Conservation (phyloP, 768 basidiomycete genomes). For the Suillus variegatus region DNA sequence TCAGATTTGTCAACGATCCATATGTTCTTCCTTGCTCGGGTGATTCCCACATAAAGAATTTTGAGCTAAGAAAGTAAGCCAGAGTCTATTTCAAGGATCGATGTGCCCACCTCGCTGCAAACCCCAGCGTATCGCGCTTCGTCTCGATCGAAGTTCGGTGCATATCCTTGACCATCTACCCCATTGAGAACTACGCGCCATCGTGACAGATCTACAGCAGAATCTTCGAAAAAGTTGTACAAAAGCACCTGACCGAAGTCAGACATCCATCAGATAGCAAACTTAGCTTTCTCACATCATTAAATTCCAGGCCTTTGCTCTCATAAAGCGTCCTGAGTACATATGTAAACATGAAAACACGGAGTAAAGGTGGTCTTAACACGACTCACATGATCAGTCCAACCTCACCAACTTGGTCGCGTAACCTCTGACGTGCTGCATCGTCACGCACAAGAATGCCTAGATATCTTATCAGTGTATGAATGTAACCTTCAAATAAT, state of each 20-base stretch:
- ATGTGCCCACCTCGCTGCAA: conserved; percentile 52
- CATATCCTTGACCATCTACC: conserved; percentile 28
- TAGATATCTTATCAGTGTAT: conserved; percentile 23
- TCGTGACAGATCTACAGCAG: conserved; percentile 46
- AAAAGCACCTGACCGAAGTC: conserved; percentile 54
- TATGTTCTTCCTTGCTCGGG: conserved; percentile 64
- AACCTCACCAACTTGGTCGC: conserved; percentile 55
- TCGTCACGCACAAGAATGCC: conserved; percentile 73
- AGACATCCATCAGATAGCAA: not conserved
- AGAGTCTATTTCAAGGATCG: not conserved
- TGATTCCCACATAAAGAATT: conserved; percentile 69
- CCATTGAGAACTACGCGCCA: conserved; percentile 62
- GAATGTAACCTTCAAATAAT: not conserved
- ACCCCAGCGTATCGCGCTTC: conserved; percentile 50
- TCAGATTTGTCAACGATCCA: conserved; percentile 71
- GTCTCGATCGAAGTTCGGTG: conserved; percentile 49
- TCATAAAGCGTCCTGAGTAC: conserved; percentile 31
- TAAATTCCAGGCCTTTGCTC: conserved; percentile 32
- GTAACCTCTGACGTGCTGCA: conserved; percentile 46
- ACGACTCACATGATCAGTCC: conserved; percentile 57
- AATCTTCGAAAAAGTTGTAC: conserved; percentile 76
- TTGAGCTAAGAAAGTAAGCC: conserved; percentile 48
- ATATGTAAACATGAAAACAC: not conserved
- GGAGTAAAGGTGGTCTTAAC: not conserved
- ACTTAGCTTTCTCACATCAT: conserved; percentile 14